phyloP scores from a whole-genome alignment of 306 rosid genomes.

The Prunus campanulata region DNA sequence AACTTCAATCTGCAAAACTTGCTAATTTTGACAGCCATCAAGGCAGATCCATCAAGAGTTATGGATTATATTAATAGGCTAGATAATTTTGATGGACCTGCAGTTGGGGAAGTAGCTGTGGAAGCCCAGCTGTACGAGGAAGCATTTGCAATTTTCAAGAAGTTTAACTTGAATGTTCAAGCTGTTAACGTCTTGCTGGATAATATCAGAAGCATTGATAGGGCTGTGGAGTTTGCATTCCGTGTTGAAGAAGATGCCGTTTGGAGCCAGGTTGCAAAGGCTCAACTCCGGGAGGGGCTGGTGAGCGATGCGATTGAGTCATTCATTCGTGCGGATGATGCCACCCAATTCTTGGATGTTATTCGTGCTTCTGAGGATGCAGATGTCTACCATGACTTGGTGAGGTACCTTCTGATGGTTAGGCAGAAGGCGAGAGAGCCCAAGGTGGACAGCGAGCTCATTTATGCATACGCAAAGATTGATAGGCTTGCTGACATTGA shows the following conservation, averaged over 20 bases:
- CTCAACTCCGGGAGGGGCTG: slow-evolving; percentile 92
- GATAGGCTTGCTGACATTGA: slow-evolving; percentile 95
- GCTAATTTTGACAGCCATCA: slow-evolving; percentile 91
- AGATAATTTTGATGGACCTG: slow-evolving; percentile 98
- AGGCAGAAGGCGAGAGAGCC: slow-evolving; percentile 94
- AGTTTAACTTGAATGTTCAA: slow-evolving; percentile 97
- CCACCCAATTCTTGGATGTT: slow-evolving; percentile 91
- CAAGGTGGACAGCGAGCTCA: slow-evolving; percentile 98
- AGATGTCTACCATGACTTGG: slow-evolving; percentile 88
- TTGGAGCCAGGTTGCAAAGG: slow-evolving; percentile 99
- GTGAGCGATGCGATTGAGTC: slow-evolving; percentile 99
- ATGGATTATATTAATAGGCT: slow-evolving; percentile 95
- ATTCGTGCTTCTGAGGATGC: slow-evolving; percentile 80
- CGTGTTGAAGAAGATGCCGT: slow-evolving; percentile 99
- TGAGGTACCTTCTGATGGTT: slow-evolving; percentile 94
- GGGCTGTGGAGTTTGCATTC: slow-evolving; percentile 98
- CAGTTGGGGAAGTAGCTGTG: slow-evolving; percentile 96
- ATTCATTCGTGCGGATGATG: slow-evolving; percentile 93
- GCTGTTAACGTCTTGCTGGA: slow-evolving; percentile 94
- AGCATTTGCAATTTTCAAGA: slow-evolving; percentile 93
- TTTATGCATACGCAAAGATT: slow-evolving; percentile 97
- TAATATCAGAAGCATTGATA: slow-evolving; percentile 80
- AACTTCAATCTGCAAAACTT: slow-evolving; percentile 97
- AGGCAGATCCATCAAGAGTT: slow-evolving; percentile 97
- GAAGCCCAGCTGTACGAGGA: slow-evolving; percentile 93